phyloP scores from a whole-genome alignment of 2,329 filamentous ascomycete genomes.

The Ophiostoma quercus region DNA sequence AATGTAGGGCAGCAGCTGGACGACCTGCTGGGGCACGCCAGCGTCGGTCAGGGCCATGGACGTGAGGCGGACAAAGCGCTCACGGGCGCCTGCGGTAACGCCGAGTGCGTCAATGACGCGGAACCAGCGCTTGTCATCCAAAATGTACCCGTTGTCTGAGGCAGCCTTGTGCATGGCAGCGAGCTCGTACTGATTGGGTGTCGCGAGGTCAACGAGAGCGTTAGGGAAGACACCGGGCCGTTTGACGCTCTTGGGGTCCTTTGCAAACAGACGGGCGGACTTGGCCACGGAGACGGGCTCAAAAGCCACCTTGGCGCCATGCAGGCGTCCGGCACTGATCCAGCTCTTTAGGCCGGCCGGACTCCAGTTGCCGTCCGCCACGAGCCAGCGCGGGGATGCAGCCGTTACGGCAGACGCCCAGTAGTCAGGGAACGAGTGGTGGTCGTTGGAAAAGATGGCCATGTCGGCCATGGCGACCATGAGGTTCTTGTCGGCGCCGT shows the following conservation, averaged over 20 bases:
- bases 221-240: constrained; percentile 47
- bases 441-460: constrained; percentile 56
- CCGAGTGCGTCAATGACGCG: constrained; percentile 70
- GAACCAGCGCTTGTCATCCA: constrained; percentile 67
- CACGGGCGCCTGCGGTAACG: constrained; percentile 59
- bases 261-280: constrained; percentile 61
- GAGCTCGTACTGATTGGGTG: constrained; percentile 80
- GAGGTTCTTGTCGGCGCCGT: constrained; percentile 75
- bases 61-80: constrained; percentile 66
- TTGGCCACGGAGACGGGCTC: constrained; percentile 88
- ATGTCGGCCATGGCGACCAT: constrained; percentile 96
- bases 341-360: constrained; percentile 60
- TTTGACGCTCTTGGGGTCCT: not conserved
- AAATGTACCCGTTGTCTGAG: constrained; percentile 58
- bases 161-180: constrained; percentile 71
- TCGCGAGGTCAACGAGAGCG: constrained; percentile 64
- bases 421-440: constrained; percentile 45
- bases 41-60: constrained; percentile 63
- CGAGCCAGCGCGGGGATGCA: constrained; percentile 65
- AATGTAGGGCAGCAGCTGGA: constrained; percentile 84
- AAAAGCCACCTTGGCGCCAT: constrained; percentile 62
- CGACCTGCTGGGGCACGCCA: constrained; percentile 74
- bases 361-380: constrained; percentile 85
- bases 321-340: constrained; percentile 55
- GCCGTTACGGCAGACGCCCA: constrained; percentile 57